Percentiles rank a stretch among this genome's conserved stretches.
Evolutionary conservation across 805 yeast species (phyloP).

Genomic region (Yamadazyma kitorensis): DNA sequence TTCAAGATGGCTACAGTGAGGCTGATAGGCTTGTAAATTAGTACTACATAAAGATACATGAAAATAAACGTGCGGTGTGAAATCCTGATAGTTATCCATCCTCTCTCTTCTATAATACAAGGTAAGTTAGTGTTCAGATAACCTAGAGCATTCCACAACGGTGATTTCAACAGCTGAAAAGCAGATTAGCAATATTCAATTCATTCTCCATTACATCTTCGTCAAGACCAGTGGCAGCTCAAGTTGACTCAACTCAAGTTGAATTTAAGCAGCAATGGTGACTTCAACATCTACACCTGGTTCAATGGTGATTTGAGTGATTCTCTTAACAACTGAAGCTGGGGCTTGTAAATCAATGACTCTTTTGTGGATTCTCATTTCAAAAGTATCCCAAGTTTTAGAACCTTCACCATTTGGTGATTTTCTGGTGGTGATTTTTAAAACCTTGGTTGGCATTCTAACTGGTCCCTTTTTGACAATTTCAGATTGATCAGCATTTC

Average conservation of each 20-base stretch:
- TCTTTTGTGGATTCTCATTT: slow-evolving; percentile 99
- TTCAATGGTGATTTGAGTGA: slow-evolving; percentile 96
- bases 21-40: no score
- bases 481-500: slow-evolving; percentile 78
- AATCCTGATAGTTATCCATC: slow-evolving; percentile 62
- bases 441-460: slow-evolving; percentile 99
- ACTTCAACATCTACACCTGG: slow-evolving; percentile 99
- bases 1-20: no score
- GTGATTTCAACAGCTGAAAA: no score
- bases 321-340: slow-evolving; percentile 86
- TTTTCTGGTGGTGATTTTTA: slow-evolving; percentile 99
- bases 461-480: slow-evolving; percentile 98
- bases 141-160: slow-evolving; percentile 8
- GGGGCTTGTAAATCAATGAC: slow-evolving; percentile 98
- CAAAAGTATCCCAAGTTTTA: slow-evolving; percentile 99
- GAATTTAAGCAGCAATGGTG: slow-evolving; percentile 82
- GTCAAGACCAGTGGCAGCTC: no score
- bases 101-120: slow-evolving; percentile 43
- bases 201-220: no score
- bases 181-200: no score
- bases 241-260: no score
- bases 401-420: slow-evolving; percentile 99
- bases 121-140: background rate
- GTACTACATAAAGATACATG: no score
- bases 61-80: no score